Base-by-base conservation (phyloP, 805 yeast species). In the Saturnispora kantuleensis region DNA sequence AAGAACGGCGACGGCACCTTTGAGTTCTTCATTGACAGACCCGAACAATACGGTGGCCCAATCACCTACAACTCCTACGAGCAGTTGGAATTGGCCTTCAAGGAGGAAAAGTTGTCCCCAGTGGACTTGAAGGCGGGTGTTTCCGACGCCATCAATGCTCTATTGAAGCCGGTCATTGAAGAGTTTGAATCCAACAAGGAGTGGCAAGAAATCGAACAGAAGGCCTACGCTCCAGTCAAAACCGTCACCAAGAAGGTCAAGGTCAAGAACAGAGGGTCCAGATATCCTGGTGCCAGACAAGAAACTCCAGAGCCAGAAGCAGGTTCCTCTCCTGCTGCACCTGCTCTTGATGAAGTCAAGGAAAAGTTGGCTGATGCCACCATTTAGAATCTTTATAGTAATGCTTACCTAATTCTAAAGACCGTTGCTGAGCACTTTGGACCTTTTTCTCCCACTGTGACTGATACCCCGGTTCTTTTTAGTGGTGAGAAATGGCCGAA, bases 11-110 rank as follows among this genome's bases (percentile, higher is more conserved):
- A 70, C 32, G 77, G 73, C 16, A 63, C 64, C 38, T 84, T 87
- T 53, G 67, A 71, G 42, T 86, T 93, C 67, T 69, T 64, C 62
- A 78, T 93, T 54, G 78, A 83, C 57, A 83, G 98, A 67, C 97
- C 97, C 39, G 99, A 93, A 64, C 81, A 93, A 67, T 93, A 86
- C 63, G 98, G 99, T 54, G 99, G 99, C 42, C 82, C 95, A 53
- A 71, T 93, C 47, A 70, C 81, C 39, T 93, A 77, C 74, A 60
- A 59, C 35, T 70, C 84, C 15, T 69, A 86, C 53, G 88, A 76
- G 15, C 74, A 77, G 33, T 69, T 93, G 57, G 81, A 82, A 60
- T 66, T 67, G 32, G 96, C 83, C 54, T 93, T 73, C 66, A 81
- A 74, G 38, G 71, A 74, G 29, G 84, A 83, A 61, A 77, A 77